Evolutionary conservation across 805 yeast species (phyloP), one percentile per base, ranked within the genome.

Genomic region (Pichia insulana): DNA sequence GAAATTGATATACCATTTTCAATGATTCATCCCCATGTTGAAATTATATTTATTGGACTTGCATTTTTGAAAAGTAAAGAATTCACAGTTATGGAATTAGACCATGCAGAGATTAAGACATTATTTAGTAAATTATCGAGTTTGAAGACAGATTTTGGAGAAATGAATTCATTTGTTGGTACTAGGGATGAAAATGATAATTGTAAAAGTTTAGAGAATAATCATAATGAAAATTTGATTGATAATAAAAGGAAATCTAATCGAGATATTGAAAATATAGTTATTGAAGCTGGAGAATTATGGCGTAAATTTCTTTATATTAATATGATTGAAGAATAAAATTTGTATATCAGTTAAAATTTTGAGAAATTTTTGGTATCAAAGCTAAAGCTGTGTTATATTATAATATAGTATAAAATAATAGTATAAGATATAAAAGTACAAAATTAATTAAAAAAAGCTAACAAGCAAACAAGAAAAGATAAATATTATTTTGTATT

Each of bases 91-190:
- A 71, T 85, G 49, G 97, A 89, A 57, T 78, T 88, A 49, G 97
- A 89, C 55, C 95, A 86, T 57, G 79, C 84, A 49, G 97, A 89
- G 62, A 85, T 87, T 36, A 70, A 88, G 31, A 94, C 88, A 56
- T 78, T 78, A 50, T 68, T 89, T 47, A 76, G 76, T 47, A 73
- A 80, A 31, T 56, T 73, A 37, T 76, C 79, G 1, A 68, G 78
- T 12, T 65, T 58, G 58, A 56, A 47, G 42, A 55, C 53, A 34
- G 46, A 43, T 27, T 36, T 33, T 33, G 55, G 54, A 30, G 66
- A 57, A 30, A 51, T 56, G 13, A 49, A 52, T 38, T 51, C 61
- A 11, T 53, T 58, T 36, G 55, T 61, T 13, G 48, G 56, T 31
- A 43, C 50, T 5, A 41, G 28, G 7, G 47, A 41, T 31, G 47